Evolutionary conservation across 495 filamentous ascomycete genomes (phyloP), one percentile per base, ranked within the genome.

Genomic region (Hypoxylon intermedium): DNA sequence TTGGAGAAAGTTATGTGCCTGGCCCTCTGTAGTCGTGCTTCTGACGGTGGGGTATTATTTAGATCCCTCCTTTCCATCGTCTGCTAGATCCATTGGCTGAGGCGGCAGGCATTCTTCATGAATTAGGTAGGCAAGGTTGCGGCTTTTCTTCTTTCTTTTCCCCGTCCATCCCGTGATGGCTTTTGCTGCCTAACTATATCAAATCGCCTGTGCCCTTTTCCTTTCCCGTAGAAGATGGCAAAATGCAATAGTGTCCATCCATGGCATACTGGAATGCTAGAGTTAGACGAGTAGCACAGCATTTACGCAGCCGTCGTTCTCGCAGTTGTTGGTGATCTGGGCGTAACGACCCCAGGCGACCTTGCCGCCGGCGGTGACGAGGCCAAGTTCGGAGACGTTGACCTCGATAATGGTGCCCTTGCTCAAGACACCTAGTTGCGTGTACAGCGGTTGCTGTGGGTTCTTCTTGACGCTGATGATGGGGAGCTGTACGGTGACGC

Each of bases 401-500:
- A 97, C 92, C 77, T 98, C 94, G 63, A 96, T 84, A 54, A 97
- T 89, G 7, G 94, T 97, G 46, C 94, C 94, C 77, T 93, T 94
- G 23, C 91, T 96, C 63, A 98, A 70, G 5, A 98, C 94, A 55
- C 94, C 94, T 13, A 98, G 80, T 66, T 96, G 93, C 3, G 95
- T 98, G 73, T 91, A 98, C 73, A 97, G 85, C 1, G 91, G 92
- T 71, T 90, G 93, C 77, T 94, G 90, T 9, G 94, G 94, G 78
- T 97, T 98, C 87, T 99, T 98, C 83, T 98, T 98, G 63, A 99
- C 94, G 37, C 82, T 83, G 47, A 98, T 83, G 53, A 98, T 97
- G 12, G 93, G 94, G 2, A 98, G 77, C 66, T 98, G 93, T 6
- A 98, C 90, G 2, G 92, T 96, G 12, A 96, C 92, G 43, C 83